Conservation (phyloP, 2,329 filamentous ascomycete genomes). For the Fusarium caatingaense region DNA sequence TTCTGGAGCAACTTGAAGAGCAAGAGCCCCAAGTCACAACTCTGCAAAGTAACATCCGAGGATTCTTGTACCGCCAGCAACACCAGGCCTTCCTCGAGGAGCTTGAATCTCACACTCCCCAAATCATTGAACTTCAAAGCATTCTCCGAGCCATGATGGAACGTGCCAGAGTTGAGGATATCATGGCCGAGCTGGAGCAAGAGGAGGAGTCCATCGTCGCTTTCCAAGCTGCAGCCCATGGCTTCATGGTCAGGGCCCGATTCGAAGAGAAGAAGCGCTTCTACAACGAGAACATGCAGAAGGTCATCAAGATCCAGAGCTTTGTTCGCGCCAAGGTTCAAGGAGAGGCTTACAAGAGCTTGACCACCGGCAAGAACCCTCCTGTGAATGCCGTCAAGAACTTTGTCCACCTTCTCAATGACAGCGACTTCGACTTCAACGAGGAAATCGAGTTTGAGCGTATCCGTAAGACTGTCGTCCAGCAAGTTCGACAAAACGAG, state of each 20-base stretch:
- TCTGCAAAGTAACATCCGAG: constrained; percentile 76
- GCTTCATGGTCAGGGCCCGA: constrained; percentile 75
- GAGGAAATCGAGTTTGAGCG: constrained; percentile 98
- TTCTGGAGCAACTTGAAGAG: constrained; percentile 66
- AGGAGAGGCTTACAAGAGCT: constrained; percentile 96
- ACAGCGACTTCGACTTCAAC: constrained; percentile 99
- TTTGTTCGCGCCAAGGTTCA: constrained; percentile 95
- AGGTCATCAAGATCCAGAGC: constrained; percentile 98
- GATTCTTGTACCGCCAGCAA: constrained; percentile 70
- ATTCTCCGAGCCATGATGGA: constrained; percentile 82
- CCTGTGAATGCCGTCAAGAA: constrained; percentile 97
- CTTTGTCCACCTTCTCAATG: constrained; percentile 96
- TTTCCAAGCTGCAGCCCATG: constrained; percentile 80
- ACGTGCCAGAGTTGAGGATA: constrained; percentile 76
- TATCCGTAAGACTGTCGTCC: constrained; percentile 93
- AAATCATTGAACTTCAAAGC: constrained; percentile 78
- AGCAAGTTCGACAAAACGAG: constrained; percentile 97
- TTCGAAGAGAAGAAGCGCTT: constrained; percentile 89
- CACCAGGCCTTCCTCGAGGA: constrained; percentile 74
- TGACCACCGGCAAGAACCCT: constrained; percentile 95
- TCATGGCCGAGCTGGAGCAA: constrained; percentile 82
- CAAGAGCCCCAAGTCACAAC: constrained; percentile 67
- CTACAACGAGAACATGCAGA: constrained; percentile 98
- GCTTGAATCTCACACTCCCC: constrained; percentile 74
- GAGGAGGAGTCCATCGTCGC: constrained; percentile 82